A percentile compares a stretch with the other conserved stretches of the same genome.
Evolutionary conservation across 2,329 filamentous ascomycete species (phyloP).

Genomic region (Epicoccum nigrum): DNA sequence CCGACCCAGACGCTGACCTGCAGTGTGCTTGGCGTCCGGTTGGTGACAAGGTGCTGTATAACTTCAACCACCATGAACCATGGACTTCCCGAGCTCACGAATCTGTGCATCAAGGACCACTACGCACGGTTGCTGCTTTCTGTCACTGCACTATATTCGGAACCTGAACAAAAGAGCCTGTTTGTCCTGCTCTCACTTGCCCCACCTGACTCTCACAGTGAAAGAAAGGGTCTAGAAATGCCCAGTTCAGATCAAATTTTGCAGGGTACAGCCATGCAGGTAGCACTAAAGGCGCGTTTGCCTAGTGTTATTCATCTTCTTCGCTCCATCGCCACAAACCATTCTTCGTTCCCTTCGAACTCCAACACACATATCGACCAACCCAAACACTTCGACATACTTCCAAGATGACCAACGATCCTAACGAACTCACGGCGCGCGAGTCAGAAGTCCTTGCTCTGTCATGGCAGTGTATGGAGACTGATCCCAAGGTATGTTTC

Average conservation of each 20-base stretch:
- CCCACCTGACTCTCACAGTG: constrained; percentile 14
- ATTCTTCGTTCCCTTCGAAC: background rate
- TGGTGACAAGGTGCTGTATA: too few species aligned
- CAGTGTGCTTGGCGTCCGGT: too few species aligned
- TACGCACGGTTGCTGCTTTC: too few species aligned
- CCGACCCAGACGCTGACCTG: too few species aligned
- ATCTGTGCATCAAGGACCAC: background rate
- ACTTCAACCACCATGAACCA: too few species aligned
- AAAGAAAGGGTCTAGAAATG: constrained; percentile 1
- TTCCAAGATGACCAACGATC: background rate
- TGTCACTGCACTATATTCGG: too few species aligned
- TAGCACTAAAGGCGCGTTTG: background rate
- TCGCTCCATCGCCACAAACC: background rate
- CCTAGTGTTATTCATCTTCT: background rate
- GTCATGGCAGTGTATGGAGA: constrained; percentile 45
- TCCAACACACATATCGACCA: too few species aligned
- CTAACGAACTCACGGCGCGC: constrained; percentile 26
- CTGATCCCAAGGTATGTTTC: constrained; percentile 37
- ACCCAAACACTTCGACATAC: too few species aligned
- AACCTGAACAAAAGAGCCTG: background rate
- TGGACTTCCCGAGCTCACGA: background rate
- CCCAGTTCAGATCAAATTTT: background rate
- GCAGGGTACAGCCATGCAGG: too few species aligned
- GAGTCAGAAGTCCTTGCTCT: constrained; percentile 42
- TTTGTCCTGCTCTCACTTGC: constrained; percentile 11